Conservation (phyloP, 1,284 basidiomycete genomes). For the Puccinia polysora region DNA sequence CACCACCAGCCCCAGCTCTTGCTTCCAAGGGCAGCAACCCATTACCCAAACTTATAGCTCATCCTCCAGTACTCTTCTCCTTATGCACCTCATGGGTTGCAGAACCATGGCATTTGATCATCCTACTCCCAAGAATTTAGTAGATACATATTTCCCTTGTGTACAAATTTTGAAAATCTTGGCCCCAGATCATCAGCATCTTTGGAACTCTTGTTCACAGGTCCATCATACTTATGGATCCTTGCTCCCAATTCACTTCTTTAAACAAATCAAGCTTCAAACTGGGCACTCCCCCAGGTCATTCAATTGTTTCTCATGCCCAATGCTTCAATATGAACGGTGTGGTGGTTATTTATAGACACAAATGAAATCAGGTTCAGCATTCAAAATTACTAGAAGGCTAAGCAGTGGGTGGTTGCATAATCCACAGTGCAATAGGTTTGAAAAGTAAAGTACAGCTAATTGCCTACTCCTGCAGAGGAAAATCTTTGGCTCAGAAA, state of each 20-base stretch:
- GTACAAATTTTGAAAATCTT: too few species aligned
- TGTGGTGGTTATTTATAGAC: background rate
- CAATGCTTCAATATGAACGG: background rate
- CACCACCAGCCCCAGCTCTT: conserved; percentile 11
- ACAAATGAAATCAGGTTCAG: too few species aligned
- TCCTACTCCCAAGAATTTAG: background rate
- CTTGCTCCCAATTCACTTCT: background rate
- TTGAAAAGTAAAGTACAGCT: too few species aligned
- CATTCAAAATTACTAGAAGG: too few species aligned
- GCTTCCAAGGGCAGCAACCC: background rate
- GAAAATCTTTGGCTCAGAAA: too few species aligned
- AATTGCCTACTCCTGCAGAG: too few species aligned
- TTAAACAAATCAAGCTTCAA: too few species aligned
- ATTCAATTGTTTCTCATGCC: background rate
- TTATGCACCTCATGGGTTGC: too few species aligned
- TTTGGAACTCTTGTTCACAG: background rate
- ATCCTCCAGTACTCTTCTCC: conserved; percentile 16
- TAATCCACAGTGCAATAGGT: too few species aligned
- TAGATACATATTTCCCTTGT: background rate
- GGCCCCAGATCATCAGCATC: too few species aligned
- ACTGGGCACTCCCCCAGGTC: background rate
- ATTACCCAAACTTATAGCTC: background rate
- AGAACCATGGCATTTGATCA: conserved; percentile 5
- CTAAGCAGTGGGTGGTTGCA: too few species aligned
- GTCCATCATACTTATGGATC: background rate